Conservation (phyloP, 73 alveolate genomes). For the Tetrahymena thermophila region DNA sequence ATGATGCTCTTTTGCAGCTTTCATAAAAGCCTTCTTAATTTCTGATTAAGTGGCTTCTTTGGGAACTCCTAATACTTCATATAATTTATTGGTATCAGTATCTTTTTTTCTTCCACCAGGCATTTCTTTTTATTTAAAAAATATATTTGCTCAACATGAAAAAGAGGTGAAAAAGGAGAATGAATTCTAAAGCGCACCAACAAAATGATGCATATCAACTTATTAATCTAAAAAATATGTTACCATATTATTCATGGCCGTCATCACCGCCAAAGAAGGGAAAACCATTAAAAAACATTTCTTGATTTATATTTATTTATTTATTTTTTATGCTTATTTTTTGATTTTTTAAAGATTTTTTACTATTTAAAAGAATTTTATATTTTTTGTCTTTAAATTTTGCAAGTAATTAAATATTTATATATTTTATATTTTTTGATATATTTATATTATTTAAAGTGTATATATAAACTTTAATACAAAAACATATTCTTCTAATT, state of each 20-base stretch:
- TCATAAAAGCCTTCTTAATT: constrained; percentile 82
- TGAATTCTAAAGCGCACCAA: not conserved
- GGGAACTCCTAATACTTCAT: constrained; percentile 84
- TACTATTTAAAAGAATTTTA: not conserved
- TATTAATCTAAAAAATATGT: not conserved
- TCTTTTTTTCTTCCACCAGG: not conserved
- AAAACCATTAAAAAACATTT: not conserved
- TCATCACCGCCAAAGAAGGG: constrained; percentile 1
- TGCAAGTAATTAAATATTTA: not conserved
- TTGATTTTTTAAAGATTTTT: not conserved
- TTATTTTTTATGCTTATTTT: not conserved
- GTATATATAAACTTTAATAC: not conserved
- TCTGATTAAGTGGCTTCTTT: constrained; percentile 80
- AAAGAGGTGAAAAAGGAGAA: not conserved
- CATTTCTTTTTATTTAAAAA: not conserved
- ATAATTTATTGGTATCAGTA: constrained; percentile 71
- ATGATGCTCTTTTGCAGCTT: constrained; percentile 81
- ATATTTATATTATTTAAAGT: not conserved
- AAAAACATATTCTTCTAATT: not conserved
- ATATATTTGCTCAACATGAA: not conserved
- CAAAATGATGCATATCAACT: not conserved
- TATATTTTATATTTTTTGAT: not conserved
- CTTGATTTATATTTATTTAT: not conserved
- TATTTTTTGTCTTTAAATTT: not conserved
- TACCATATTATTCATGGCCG: not conserved